Evolutionary conservation across 495 filamentous ascomycete genomes (phyloP).

Genomic region (Neurospora sp.): DNA sequence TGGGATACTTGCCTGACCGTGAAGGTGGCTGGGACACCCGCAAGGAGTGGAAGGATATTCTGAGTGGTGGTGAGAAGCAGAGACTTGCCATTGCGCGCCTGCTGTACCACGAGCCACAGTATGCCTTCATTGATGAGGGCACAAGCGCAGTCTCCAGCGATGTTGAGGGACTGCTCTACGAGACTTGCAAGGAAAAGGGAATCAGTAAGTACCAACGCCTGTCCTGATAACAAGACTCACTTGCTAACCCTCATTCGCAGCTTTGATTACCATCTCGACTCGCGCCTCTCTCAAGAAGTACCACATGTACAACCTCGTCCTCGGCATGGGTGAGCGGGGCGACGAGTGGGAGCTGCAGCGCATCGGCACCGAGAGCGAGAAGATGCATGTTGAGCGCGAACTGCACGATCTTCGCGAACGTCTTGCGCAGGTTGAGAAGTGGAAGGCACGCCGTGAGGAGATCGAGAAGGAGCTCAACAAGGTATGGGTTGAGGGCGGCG

Average conservation of each 20-base stretch:
- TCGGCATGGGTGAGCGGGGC: slow-evolving; percentile 59
- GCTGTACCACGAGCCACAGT: slow-evolving; percentile 89
- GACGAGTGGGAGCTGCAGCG: slow-evolving; percentile 79
- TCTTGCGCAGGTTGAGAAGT: slow-evolving; percentile 69
- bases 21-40: slow-evolving; percentile 95
- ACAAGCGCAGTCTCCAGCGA: slow-evolving; percentile 89
- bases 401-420: slow-evolving; percentile 71
- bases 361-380: slow-evolving; percentile 88
- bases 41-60: slow-evolving; percentile 97
- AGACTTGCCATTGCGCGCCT: slow-evolving; percentile 81
- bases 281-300: slow-evolving; percentile 90
- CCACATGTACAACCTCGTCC: slow-evolving; percentile 77
- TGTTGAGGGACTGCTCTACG: slow-evolving; percentile 89
- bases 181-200: slow-evolving; percentile 80
- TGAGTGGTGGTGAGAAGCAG: slow-evolving; percentile 98
- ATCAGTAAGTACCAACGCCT: slow-evolving; percentile 53
- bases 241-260: slow-evolving; percentile 27
- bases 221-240: not conserved
- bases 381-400: slow-evolving; percentile 82
- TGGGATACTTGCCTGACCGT: slow-evolving; percentile 81
- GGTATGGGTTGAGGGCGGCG: slow-evolving; percentile 45
- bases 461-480: slow-evolving; percentile 50
- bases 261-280: slow-evolving; percentile 87
- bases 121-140: slow-evolving; percentile 90
- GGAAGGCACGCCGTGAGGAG: slow-evolving; percentile 66